These are phyloP conservation scores for Mycena albidolilacea DNA, from an alignment of 768 basidiomycete genomes.

Conservation along the genomic window DNA sequence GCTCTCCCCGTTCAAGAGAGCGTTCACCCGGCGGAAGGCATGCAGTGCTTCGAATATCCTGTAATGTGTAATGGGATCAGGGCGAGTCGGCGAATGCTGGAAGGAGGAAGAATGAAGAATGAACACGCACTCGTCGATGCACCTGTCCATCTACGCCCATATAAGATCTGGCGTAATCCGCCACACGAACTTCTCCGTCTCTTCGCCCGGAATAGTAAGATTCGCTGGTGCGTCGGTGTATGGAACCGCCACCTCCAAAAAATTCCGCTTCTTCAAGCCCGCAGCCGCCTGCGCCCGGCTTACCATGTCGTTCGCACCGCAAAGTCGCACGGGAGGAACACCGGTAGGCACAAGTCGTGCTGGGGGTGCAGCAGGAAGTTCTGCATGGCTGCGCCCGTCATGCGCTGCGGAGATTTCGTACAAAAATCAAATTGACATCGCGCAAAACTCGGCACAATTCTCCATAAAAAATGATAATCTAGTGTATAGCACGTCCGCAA, in stretches of 20 bases:
- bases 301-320: constrained; percentile 27
- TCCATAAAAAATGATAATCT: too few relatives aligned
- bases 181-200: constrained; percentile 19
- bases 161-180: constrained; percentile 9
- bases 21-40: constrained; percentile 18
- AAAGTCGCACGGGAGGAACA: constrained; percentile 23
- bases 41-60: constrained; percentile 23
- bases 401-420: too few relatives aligned
- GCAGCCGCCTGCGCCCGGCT: constrained; percentile 5
- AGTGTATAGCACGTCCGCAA: too few relatives aligned
- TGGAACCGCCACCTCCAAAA: constrained; percentile 14
- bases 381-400: constrained; percentile 10
- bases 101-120: too few relatives aligned
- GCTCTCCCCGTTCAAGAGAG: not conserved
- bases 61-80: not conserved
- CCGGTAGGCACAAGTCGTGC: constrained; percentile 11
- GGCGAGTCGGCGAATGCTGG: too few relatives aligned
- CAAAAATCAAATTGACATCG: too few relatives aligned
- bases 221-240: too few relatives aligned
- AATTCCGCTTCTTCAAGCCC: constrained; percentile 6
- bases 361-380: constrained; percentile 11
- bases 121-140: constrained; percentile 22
- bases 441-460: too few relatives aligned
- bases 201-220: constrained; percentile 1
- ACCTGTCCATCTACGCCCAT: constrained; percentile 26